Base-by-base conservation (phyloP, 345 rosid genomes). In the Gossypium anomalum region DNA sequence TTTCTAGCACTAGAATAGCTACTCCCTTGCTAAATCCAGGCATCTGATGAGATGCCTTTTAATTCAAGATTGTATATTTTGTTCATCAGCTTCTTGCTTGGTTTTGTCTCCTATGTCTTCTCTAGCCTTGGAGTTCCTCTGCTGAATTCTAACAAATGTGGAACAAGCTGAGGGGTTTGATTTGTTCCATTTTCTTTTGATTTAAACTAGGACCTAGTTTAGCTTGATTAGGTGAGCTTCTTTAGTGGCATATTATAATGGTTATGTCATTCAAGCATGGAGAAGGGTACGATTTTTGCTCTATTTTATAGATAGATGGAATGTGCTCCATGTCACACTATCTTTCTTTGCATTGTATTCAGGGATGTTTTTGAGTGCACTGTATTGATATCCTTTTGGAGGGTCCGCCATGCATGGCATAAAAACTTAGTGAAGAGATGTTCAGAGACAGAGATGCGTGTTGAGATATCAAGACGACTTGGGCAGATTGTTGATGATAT, bases 351-450 rank as follows among this genome's bases (percentile, higher is more conserved):
- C 7, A 17, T 74, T 84, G 71, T 77, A 47, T 51, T 80, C 90
- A 93, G 97, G 93, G 98, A 95, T 85, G 98, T 91, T 29, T 95
- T 93, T 83, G 94, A 93, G 78, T 93, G 99, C 80, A 80, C 97
- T 6, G 87, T 95, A 17, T 81, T 91, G 84, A 58, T 93, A 80
- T 87, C 93, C 48, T 88, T 90, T 80, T 95, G 99, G 99, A 87
- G 97, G 72, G 85, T 85, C 19, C 97, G 93, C 57, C 94, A 89
- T 65, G 79, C 91, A 27, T 95, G 98, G 97, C 98, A 91, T 61
- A 95, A 90, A 88, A 91, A 93, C 85, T 78, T 95, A 82, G 72
- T 89, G 67, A 91, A 86, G 87, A 89, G 90, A 85, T 93, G 98
- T 86, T 65, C 77, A 48, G 92, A 85, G 76, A 83, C 72, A 61